Percentiles rank a stretch among this genome's conserved stretches.
These are phyloP conservation scores for Funneliformis geosporum DNA, from an alignment of 192 early-diverging fungal species.

Conservation along the genomic window DNA sequence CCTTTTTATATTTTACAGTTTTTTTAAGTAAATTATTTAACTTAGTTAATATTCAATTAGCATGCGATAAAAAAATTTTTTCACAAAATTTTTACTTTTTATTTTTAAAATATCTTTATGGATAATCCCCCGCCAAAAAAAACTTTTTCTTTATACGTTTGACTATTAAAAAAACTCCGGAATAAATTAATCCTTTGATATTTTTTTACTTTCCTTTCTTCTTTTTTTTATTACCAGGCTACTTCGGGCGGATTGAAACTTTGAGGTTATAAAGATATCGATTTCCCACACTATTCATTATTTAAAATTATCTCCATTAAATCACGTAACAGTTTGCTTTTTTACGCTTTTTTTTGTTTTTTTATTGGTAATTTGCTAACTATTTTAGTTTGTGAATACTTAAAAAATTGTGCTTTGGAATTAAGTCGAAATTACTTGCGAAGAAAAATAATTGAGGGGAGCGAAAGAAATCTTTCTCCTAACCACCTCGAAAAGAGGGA, in stretches of 20 bases:
- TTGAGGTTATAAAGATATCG: constrained; percentile 1
- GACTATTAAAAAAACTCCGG: constrained; percentile 12
- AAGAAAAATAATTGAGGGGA: background rate
- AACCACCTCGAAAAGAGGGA: background rate
- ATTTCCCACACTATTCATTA: background rate
- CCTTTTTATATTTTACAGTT: no score
- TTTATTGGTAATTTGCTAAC: background rate
- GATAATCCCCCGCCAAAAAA: background rate
- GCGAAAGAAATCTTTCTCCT: background rate
- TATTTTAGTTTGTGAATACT: background rate
- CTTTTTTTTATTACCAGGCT: constrained; percentile 14
- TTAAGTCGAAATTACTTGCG: background rate
- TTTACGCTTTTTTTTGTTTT: background rate
- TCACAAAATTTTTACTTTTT: no score
- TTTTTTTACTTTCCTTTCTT: background rate
- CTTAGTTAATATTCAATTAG: no score
- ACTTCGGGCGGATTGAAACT: background rate
- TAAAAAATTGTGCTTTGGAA: constrained; percentile 3
- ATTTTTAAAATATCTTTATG: background rate
- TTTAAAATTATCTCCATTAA: background rate
- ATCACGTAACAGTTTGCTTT: background rate
- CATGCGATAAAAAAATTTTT: no score
- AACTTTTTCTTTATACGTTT: background rate
- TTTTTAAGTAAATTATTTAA: no score
- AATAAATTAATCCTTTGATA: constrained; percentile 1